Base-by-base conservation (phyloP, 139 green algal species). In the Chlorella vulgaris region DNA sequence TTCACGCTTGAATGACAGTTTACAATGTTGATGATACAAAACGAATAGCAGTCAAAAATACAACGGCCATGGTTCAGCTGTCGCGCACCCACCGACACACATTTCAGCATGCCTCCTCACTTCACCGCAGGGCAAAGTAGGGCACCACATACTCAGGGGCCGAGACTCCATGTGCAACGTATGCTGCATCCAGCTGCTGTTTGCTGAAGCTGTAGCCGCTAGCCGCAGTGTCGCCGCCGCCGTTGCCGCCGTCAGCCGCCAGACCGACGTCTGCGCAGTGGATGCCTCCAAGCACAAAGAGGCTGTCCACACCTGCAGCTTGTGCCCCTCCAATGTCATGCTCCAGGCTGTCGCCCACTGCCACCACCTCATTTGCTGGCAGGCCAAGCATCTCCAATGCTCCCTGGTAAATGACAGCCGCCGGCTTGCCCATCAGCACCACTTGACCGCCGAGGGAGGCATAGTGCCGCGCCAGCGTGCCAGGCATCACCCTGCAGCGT, bases 371-470 rank as follows among this genome's bases (percentile, higher is more conserved):
- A 1, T 68, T 39, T 21, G 76, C 39, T 0, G 78, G n/a, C 55
- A 92, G 69, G n/a, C 51, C 74, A 80, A 92, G 63, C 78, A 92
- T 76, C 21, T 84, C 13, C n/a, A 90, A 42, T 4, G 91, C 89
- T 1, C 51, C 82, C 18, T 89, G 3, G 81, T 96, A 97, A 13
- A 98, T 94, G 10, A 95, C 84, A 8, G 86, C 61, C 19, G 81
- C 85, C 0, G 94, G 94, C 88, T 98, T 98, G 47, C 94, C 94
- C 91, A 97, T 94, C 29, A 95, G 76, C 24, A 83, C 65, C 21
- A 66, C 66, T 61, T 47, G 40, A 3, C 77, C 77, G 13, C 66
- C 70, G 2, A 50, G 69, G 21, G 86, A 70, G 65, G 67, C 67
- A 22, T 55, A 74, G 67, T 74, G 67, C 24, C 67, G 67, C 13